Conservation (phyloP, 164 flowering plant genomes). For the Liquidambar formosana region DNA sequence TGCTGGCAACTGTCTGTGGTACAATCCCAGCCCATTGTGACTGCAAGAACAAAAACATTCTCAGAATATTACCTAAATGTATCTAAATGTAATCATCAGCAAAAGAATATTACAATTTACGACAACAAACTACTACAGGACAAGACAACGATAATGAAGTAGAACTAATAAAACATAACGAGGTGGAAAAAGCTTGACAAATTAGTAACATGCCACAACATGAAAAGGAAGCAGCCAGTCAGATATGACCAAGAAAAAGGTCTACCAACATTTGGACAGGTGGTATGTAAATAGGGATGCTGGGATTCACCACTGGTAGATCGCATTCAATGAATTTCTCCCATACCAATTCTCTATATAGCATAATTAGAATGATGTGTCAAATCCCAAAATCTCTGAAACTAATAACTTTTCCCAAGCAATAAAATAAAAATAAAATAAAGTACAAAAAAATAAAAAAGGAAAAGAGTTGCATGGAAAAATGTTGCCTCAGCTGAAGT, state of each 20-base stretch:
- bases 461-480: too few relatives aligned
- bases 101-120: not conserved
- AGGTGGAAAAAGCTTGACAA: not conserved
- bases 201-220: not conserved
- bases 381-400: not conserved
- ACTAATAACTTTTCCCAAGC: not conserved
- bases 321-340: too few relatives aligned
- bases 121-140: not conserved
- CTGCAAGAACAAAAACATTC: conserved; percentile 26
- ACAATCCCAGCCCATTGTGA: conserved; percentile 55
- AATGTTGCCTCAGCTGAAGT: too few relatives aligned
- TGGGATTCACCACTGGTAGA: not conserved
- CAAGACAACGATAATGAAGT: not conserved
- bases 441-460: too few relatives aligned
- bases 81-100: not conserved
- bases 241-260: not conserved
- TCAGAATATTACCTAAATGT: not conserved
- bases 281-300: not conserved
- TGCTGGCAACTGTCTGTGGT: conserved; percentile 44
- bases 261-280: not conserved
- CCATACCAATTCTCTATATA: not conserved
- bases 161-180: not conserved
- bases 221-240: not conserved
- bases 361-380: not conserved
- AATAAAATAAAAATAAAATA: too few relatives aligned